Evolutionary conservation across 129 eudicot genomes (phyloP).

Genomic region (Heracleum sosnowskyi): DNA sequence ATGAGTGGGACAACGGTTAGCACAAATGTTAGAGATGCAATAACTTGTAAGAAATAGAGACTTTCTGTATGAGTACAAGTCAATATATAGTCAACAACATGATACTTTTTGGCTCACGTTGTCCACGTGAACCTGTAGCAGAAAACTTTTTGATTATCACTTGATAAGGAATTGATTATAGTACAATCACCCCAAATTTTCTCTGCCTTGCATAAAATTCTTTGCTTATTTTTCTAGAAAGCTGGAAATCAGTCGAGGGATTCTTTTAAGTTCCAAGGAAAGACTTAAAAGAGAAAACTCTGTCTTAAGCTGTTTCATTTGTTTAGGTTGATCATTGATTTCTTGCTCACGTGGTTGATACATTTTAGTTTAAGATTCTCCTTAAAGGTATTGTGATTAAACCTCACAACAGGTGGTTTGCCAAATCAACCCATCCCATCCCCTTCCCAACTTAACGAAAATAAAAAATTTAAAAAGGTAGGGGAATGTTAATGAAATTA

Average conservation of each 20-base stretch:
- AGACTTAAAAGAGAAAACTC: neutral
- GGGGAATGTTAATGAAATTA: neutral
- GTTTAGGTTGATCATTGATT: neutral
- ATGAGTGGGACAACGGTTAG: neutral
- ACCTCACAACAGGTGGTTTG: neutral
- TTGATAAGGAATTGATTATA: neutral
- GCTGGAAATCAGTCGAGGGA: neutral
- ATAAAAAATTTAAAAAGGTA: too few relatives aligned
- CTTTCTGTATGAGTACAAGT: neutral
- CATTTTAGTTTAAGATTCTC: neutral
- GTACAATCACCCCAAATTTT: neutral
- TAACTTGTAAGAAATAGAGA: neutral
- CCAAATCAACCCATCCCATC: neutral
- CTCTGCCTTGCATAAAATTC: neutral
- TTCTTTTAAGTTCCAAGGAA: neutral
- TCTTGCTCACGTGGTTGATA: neutral
- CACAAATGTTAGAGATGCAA: neutral
- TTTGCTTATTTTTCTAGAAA: neutral
- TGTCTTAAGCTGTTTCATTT: neutral
- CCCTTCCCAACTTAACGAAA: neutral
- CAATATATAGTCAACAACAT: neutral
- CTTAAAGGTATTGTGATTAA: neutral
- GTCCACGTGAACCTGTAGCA: neutral
- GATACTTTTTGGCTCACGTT: neutral
- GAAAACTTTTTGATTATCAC: neutral